Conservation (phyloP, 495 filamentous ascomycete genomes). For the Penicillium salamii region DNA sequence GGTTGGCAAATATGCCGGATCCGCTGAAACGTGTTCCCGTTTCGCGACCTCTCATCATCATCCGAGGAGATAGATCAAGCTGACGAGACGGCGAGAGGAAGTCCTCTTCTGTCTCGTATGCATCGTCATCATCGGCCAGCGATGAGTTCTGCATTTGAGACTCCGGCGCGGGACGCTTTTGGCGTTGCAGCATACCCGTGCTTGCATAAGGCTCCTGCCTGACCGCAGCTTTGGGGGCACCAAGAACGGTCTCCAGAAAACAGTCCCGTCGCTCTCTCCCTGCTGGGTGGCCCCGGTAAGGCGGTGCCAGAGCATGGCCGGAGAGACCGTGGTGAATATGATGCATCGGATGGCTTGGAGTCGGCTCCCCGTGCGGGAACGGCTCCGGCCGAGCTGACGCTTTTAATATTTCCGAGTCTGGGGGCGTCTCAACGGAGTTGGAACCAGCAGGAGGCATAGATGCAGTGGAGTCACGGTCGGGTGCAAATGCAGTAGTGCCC, state of each 20-base stretch:
- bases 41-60: conserved; percentile 45
- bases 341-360: conserved; percentile 2
- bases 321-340: conserved; percentile 7
- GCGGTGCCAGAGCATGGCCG: conserved; percentile 12
- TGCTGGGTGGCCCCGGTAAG: conserved; percentile 4
- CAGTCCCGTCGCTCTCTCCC: conserved; percentile 30
- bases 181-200: conserved; percentile 31
- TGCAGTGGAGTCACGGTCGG: conserved; percentile 26
- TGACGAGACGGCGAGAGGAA: conserved; percentile 34
- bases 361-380: conserved; percentile 12
- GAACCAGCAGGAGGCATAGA: conserved; percentile 20
- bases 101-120: conserved; percentile 17
- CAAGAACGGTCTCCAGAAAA: conserved; percentile 45
- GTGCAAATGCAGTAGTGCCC: conserved; percentile 22
- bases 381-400: conserved; percentile 30
- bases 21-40: conserved; percentile 45
- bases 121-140: conserved; percentile 9
- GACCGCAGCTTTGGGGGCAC: conserved; percentile 40
- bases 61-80: conserved; percentile 37
- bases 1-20: conserved; percentile 42
- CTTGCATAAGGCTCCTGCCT: conserved; percentile 39
- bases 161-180: conserved; percentile 20
- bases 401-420: conserved; percentile 34
- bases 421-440: conserved; percentile 28
- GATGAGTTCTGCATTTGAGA: conserved; percentile 1